Evolutionary conservation across 2,329 filamentous ascomycete species (phyloP).

Genomic region (Colletotrichum salicis): DNA sequence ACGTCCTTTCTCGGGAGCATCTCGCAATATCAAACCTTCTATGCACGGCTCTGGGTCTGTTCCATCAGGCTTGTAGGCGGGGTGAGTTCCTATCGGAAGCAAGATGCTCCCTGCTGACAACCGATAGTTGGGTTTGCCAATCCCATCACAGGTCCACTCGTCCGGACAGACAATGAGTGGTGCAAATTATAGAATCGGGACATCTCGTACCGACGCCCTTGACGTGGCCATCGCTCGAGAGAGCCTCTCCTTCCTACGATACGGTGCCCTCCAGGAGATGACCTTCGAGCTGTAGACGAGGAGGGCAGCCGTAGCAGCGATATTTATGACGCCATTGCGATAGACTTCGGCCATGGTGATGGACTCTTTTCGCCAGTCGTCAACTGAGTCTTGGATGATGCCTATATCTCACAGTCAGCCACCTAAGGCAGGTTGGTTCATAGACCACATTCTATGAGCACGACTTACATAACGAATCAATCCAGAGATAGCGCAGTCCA

Average conservation of each 20-base stretch:
- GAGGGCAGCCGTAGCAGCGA: background rate
- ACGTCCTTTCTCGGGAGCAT: background rate
- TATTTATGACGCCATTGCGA: background rate
- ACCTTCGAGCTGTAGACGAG: background rate
- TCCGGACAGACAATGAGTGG: background rate
- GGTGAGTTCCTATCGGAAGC: background rate
- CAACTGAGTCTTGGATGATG: background rate
- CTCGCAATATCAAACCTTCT: background rate
- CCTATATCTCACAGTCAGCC: background rate
- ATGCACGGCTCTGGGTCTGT: background rate
- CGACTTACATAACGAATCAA: constrained; percentile 19
- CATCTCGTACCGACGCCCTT: background rate
- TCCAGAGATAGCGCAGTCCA: constrained; percentile 17
- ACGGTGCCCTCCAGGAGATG: background rate
- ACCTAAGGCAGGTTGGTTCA: too few species aligned
- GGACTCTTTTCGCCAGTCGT: background rate
- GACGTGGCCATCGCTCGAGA: background rate
- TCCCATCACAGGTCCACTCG: background rate
- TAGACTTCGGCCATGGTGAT: background rate
- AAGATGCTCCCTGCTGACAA: background rate
- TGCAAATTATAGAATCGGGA: background rate
- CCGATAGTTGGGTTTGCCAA: background rate
- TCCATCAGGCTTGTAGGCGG: background rate
- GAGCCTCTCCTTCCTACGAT: background rate
- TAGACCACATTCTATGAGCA: background rate